Percentiles rank a stretch among this genome's conserved stretches.
phyloP scores from a whole-genome alignment of 768 basidiomycete genomes.

The Candolleomyces efflorescens region DNA sequence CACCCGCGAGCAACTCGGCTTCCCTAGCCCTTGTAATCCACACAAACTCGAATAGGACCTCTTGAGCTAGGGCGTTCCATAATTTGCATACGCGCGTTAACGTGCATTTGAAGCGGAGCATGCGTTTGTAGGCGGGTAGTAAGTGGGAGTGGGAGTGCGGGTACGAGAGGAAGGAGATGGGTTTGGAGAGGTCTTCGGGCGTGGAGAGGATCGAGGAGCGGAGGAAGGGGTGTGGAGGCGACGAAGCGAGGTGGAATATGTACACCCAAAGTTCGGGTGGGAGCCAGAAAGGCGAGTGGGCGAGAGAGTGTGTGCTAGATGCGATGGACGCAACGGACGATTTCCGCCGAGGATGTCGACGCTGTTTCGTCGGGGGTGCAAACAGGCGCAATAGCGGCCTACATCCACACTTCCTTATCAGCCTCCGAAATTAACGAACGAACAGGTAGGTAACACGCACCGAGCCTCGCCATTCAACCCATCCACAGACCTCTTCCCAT shows the following conservation, averaged over 20 bases:
- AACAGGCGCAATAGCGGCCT: too few relatives aligned
- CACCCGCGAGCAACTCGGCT: constrained; percentile 19
- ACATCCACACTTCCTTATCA: too few relatives aligned
- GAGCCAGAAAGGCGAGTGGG: constrained; percentile 21
- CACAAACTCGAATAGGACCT: constrained; percentile 61
- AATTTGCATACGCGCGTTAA: constrained; percentile 51
- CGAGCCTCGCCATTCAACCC: too few relatives aligned
- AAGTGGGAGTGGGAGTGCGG: constrained; percentile 33
- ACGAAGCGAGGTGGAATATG: constrained; percentile 56
- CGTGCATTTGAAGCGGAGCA: constrained; percentile 46
- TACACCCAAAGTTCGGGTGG: constrained; percentile 66
- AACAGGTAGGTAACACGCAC: too few relatives aligned
- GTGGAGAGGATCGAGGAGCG: constrained; percentile 9
- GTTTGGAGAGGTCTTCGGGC: constrained; percentile 16
- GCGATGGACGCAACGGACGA: too few relatives aligned
- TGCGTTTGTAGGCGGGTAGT: constrained; percentile 36
- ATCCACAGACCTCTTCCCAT: too few relatives aligned
- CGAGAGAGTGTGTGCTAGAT: too few relatives aligned
- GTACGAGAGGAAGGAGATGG: constrained; percentile 54
- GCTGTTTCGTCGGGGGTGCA: too few relatives aligned
- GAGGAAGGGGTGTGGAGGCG: constrained; percentile 13
- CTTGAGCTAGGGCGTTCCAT: constrained; percentile 52
- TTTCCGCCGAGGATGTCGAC: too few relatives aligned
- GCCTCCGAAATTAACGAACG: too few relatives aligned
- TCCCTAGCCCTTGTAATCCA: constrained; percentile 55